Conservation (phyloP, 2,329 filamentous ascomycete species). For the Aspergillus sp. region DNA sequence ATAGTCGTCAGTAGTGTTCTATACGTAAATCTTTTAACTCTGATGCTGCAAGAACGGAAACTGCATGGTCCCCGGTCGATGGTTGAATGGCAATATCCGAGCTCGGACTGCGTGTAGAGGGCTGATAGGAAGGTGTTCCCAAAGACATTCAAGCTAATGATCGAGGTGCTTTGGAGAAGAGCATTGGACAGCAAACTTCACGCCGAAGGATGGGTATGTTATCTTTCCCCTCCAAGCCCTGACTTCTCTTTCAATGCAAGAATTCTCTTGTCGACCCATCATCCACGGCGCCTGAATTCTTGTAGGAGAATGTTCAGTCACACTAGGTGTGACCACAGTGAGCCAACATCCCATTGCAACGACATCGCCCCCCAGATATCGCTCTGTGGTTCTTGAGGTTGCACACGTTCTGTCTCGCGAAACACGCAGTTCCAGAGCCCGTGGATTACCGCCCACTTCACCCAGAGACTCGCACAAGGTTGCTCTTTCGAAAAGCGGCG, state of each 20-base stretch:
- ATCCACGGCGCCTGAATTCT: neutral
- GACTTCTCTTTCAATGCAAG: neutral
- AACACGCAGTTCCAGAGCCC: neutral
- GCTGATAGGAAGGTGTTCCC: neutral
- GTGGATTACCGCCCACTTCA: neutral
- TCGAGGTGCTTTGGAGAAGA: too few relatives aligned
- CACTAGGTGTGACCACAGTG: slow-evolving; percentile 7
- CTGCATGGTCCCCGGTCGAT: slow-evolving; percentile 1
- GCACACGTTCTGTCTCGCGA: slow-evolving; percentile 1
- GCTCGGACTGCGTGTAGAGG: too few relatives aligned
- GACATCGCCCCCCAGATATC: neutral
- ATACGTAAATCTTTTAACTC: neutral
- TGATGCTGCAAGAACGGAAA: neutral
- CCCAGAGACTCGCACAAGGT: slow-evolving; percentile 9
- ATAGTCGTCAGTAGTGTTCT: slow-evolving; percentile 11
- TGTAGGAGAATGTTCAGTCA: neutral
- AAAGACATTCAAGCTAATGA: neutral
- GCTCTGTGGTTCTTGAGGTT: neutral
- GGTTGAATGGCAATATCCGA: neutral
- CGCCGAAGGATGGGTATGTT: neutral
- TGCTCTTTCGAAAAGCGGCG: neutral
- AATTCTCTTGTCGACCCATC: neutral
- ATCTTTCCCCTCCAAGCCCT: neutral
- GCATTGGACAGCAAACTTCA: neutral
- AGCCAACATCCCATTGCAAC: neutral